Evolutionary conservation across 2,329 filamentous ascomycete genomes (phyloP), one percentile per base, ranked within the genome.

Genomic region (Pseudogymnoascus sp.): DNA sequence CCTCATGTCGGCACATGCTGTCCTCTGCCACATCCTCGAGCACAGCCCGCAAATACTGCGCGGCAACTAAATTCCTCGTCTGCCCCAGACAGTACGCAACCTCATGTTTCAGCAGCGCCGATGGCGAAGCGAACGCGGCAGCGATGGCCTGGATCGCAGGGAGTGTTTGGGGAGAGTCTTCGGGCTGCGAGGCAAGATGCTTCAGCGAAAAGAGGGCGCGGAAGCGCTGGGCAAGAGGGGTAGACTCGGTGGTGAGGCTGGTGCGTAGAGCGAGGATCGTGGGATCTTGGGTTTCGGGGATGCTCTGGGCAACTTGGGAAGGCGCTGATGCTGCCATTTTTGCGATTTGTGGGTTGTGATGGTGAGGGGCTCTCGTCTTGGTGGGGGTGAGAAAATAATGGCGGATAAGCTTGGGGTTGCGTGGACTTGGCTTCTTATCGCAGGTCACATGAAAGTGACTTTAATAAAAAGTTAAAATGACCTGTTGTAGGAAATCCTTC

Each of bases 191-290:
- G 59, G 95, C 93, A 65, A 97, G 80, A 75, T 97, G 90, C 80
- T 99, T 99, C 65, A 99, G 86, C 16, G 93, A 97, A 80, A 99
- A 99, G 70, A 99, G 89, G 47, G 95, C 93, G 71, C 95, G 91
- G 78, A 97, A 99, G 67, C 95, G 91, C 67, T 91, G 82, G 40
- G 93, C 89, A 62, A 99, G 89, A 53, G 93, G 86, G 66, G 90
- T 88, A 13, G 83, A 78, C 79, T 97, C 95, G 59, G 89, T 88
- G 70, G 83, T 87, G 65, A 99, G 86, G 65, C 88, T 89, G 72
- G 88, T 83, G 72, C 91, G 88, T 61, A 96, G 75, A 35, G 74
- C 71, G 47, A 73, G 66, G 65, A 82, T 73, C 6, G 78, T 78
- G 62, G 72, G 68, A 65, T 76, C 73, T 61, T 26, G 33, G 6